phyloP scores from a whole-genome alignment of 225 moss, liverwort and hornwort genomes.

The Lunularia cruciata region DNA sequence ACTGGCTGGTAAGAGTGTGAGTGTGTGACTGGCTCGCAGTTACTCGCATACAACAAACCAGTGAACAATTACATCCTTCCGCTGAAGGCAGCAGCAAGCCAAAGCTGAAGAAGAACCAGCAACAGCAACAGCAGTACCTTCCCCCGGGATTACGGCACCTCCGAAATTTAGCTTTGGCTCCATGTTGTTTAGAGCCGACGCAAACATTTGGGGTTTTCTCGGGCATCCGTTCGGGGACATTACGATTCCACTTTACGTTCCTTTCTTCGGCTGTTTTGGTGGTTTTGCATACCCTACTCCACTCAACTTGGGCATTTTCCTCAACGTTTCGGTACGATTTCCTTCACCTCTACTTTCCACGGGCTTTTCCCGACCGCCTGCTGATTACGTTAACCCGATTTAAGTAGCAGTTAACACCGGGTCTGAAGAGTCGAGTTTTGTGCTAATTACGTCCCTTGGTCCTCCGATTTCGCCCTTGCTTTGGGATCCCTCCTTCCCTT shows the following conservation, averaged over 20 bases:
- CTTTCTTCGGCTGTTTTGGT: constrained; percentile 17
- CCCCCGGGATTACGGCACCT: not conserved
- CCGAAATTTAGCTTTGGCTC: not conserved
- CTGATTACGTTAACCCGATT: not conserved
- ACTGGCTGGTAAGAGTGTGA: not conserved
- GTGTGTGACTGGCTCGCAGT: constrained; percentile 5
- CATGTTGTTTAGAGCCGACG: not conserved
- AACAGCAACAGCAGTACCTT: not conserved
- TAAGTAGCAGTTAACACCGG: not conserved
- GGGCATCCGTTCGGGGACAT: not conserved
- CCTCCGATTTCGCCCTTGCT: not conserved
- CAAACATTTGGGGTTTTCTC: not conserved
- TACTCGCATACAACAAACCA: constrained; percentile 10
- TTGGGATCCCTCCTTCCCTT: no score
- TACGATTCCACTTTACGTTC: constrained; percentile 9
- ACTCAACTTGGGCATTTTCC: not conserved
- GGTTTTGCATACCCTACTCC: constrained; percentile 14
- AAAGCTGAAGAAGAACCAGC: not conserved
- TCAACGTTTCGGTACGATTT: constrained; percentile 2
- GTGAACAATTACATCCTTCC: constrained; percentile 5
- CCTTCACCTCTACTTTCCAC: constrained; percentile 14
- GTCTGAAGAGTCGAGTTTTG: not conserved
- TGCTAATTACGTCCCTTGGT: not conserved
- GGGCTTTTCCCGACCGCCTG: not conserved
- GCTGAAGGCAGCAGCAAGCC: not conserved